A percentile compares a stretch with the other conserved stretches of the same genome.
phyloP scores from a whole-genome alignment of 371 early-diverging fungal species.

The Batkoa obscura region DNA sequence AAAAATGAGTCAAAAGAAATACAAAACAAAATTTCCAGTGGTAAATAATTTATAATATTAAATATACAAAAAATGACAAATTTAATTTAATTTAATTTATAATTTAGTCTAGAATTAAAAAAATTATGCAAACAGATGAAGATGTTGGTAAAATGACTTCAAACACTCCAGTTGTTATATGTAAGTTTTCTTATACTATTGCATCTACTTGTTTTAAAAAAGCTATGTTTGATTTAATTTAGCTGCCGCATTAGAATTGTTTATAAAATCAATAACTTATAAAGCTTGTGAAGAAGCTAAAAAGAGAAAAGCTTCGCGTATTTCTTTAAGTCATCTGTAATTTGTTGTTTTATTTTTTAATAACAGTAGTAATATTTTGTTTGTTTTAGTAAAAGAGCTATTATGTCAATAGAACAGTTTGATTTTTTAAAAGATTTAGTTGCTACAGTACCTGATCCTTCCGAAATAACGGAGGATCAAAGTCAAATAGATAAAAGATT shows the following conservation, averaged over 20 bases:
- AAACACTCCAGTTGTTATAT: constrained; percentile 93
- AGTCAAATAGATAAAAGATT: neutral
- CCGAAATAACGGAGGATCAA: constrained; percentile 3
- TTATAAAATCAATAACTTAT: constrained; percentile 78
- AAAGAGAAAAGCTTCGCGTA: constrained; percentile 52
- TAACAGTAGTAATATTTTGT: neutral
- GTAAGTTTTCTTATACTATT: constrained; percentile 17
- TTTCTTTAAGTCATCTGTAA: constrained; percentile 74
- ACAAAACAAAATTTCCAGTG: constrained; percentile 81
- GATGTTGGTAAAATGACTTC: constrained; percentile 99
- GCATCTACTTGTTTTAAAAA: neutral
- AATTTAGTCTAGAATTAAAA: constrained; percentile 92
- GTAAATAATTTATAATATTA: constrained; percentile 19
- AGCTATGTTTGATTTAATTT: no score
- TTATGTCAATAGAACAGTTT: constrained; percentile 65
- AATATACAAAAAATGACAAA: constrained; percentile 3
- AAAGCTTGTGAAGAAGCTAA: constrained; percentile 70
- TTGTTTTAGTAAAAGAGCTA: constrained; percentile 54
- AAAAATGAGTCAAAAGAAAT: constrained; percentile 57
- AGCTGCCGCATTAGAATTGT: constrained; percentile 86
- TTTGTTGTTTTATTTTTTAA: neutral
- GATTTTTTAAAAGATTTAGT: constrained; percentile 87
- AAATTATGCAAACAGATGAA: constrained; percentile 99
- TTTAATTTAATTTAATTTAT: neutral
- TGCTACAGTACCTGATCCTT: constrained; percentile 64